Base-by-base conservation (phyloP, 305 asterid genomes). In the Rubia balearica region DNA sequence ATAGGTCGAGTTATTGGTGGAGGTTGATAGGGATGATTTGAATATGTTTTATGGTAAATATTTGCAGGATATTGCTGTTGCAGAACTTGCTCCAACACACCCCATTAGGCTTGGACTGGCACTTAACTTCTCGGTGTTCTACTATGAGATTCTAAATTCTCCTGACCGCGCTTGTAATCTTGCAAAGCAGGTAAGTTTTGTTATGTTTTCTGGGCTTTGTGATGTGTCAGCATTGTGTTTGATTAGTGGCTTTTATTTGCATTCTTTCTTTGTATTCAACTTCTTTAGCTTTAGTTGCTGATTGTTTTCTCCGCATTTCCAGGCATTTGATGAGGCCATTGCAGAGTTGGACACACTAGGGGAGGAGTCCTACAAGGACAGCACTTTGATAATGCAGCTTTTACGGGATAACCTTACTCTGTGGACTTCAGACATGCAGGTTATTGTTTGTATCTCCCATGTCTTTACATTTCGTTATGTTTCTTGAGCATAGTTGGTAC, bases 71-170 rank as follows among this genome's bases (percentile, higher is more conserved):
- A 88, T 90, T 79, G 96, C 97, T 27, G 82, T 78, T 68, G 24
- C 88, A 6, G 97, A 90, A 74, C 85, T 90, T 48, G 92, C 96
- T 27, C 90, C 97, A 38, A 90, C 97, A 53, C 96, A 90, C 72
- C 96, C 97, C 2, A 88, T 89, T 71, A 89, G 96, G 41, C 92
- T 90, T 41, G 97, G 97, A 49, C 80, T 90, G 46, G 97, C 97
- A 19, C 97, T 90, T 81, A 90, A 90, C 78, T 90, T 90, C 90
- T 89, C 97, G 0, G 96, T 90, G 57, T 90, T 89, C 68, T 90
- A 90, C 85, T 90, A 87, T 69, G 97, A 90, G 87, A 90, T 90
- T 62, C 71, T 88, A 79, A 90, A 85, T 68, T 89, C 97, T 42
- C 96, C 97, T 0, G 96, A 90, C 42, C 89, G 94, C 6, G 97